Evolutionary conservation across 2,329 filamentous ascomycete genomes (phyloP).

Genomic region (Dryadomyces quercus-mongolicae): DNA sequence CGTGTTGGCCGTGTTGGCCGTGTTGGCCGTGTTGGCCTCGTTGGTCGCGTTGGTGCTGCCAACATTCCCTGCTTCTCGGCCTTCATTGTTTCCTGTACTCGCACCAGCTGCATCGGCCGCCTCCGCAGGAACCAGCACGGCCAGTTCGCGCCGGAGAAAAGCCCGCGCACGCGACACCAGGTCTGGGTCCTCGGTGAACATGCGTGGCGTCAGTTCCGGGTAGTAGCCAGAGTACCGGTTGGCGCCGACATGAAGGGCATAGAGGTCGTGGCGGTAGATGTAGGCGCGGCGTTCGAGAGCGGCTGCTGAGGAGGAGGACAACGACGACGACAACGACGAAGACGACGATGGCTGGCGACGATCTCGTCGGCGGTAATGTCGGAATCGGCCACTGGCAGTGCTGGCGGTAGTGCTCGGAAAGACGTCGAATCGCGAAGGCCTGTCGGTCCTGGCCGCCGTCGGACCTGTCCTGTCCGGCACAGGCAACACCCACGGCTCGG

Average conservation of each 20-base stretch:
- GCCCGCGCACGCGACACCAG: conserved; percentile 65
- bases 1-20: conserved; percentile 16
- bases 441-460: too few relatives aligned
- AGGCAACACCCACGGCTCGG: conserved; percentile 43
- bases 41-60: conserved; percentile 45
- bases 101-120: not conserved
- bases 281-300: conserved; percentile 48
- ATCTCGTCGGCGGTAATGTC: not conserved
- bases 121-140: conserved; percentile 31
- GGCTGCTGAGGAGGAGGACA: conserved; percentile 14
- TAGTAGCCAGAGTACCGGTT: conserved; percentile 75
- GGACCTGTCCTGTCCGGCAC: too few relatives aligned
- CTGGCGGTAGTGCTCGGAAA: not conserved
- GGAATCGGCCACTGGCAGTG: too few relatives aligned
- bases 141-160: conserved; percentile 75
- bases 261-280: conserved; percentile 61
- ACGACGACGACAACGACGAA: not conserved
- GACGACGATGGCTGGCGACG: not conserved
- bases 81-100: not conserved
- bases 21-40: conserved; percentile 41
- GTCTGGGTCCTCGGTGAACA: conserved; percentile 51
- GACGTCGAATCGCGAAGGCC: too few relatives aligned
- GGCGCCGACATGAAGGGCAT: conserved; percentile 70
- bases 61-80: not conserved
- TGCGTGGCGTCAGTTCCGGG: conserved; percentile 52